Conservation (phyloP, 2,329 filamentous ascomycete species). For the Ilyonectria sp. region DNA sequence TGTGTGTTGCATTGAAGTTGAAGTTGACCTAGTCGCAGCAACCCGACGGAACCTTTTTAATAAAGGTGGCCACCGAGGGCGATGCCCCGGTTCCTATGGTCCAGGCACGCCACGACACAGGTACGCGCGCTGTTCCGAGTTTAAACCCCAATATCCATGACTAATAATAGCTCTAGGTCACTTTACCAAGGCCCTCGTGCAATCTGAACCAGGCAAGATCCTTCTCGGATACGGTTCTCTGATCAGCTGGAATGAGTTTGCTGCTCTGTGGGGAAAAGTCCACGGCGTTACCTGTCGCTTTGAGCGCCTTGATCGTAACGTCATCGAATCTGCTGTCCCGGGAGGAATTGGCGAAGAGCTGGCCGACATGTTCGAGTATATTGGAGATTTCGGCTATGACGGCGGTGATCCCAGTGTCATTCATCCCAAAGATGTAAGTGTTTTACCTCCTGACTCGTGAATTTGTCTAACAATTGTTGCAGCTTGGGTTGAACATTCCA, state of each 20-base stretch:
- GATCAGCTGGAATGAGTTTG: conserved; percentile 11
- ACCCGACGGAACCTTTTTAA: conserved; percentile 9
- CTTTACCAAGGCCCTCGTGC: conserved; percentile 3
- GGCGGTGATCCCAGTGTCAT: neutral
- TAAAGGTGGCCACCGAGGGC: neutral
- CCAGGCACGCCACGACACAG: conserved; percentile 4
- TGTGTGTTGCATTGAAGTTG: too few relatives aligned
- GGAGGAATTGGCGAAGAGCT: conserved; percentile 14
- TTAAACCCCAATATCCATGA: too few relatives aligned
- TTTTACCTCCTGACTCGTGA: too few relatives aligned
- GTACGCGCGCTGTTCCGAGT: neutral
- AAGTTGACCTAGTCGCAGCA: neutral
- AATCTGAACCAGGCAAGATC: neutral
- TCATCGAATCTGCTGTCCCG: neutral
- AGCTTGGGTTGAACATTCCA: neutral
- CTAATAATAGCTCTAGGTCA: neutral
- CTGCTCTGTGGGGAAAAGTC: neutral
- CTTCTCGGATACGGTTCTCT: neutral
- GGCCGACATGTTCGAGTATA: conserved; percentile 13
- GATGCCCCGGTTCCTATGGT: conserved; percentile 8
- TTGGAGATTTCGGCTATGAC: conserved; percentile 7
- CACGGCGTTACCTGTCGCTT: neutral
- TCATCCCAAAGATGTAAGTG: neutral
- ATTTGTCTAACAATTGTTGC: neutral
- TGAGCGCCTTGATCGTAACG: neutral